A percentile compares a stretch with the other conserved stretches of the same genome.
Evolutionary conservation across 768 basidiomycete genomes (phyloP).

Genomic region (Suillus fuscotomentosus): DNA sequence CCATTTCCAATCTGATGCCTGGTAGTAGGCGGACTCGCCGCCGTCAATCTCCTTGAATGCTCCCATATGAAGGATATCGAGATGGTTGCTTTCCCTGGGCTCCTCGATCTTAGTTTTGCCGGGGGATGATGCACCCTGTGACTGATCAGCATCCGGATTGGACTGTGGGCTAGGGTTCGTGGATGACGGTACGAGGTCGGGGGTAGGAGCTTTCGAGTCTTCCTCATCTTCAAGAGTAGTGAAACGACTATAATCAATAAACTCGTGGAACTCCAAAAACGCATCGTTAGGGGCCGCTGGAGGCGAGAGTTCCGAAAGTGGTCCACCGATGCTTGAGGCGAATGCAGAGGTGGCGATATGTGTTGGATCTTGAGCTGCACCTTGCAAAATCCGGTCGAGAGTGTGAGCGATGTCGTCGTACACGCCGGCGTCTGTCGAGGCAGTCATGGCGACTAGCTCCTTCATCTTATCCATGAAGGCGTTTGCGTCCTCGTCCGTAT

Average conservation of each 20-base stretch:
- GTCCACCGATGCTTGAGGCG: conserved; percentile 28
- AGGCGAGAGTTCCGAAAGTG: conserved; percentile 32
- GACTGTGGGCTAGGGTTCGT: conserved; percentile 79
- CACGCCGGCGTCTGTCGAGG: conserved; percentile 38
- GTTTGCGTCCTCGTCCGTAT: conserved; percentile 65
- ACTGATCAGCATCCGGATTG: conserved; percentile 57
- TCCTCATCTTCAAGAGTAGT: conserved; percentile 55
- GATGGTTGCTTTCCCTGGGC: conserved; percentile 23
- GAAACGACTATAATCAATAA: conserved; percentile 69
- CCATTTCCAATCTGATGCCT: conserved; percentile 63
- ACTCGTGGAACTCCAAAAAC: conserved; percentile 54
- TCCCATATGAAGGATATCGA: conserved; percentile 56
- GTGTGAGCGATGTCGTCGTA: conserved; percentile 53
- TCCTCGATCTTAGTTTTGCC: conserved; percentile 58
- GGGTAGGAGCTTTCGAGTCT: conserved; percentile 67
- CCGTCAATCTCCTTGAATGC: conserved; percentile 72
- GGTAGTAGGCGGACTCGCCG: conserved; percentile 70
- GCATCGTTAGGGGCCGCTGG: conserved; percentile 35
- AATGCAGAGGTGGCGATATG: conserved; percentile 31
- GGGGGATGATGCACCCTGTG: conserved; percentile 40
- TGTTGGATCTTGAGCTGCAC: conserved; percentile 42
- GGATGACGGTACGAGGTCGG: conserved; percentile 69
- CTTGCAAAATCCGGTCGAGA: conserved; percentile 62
- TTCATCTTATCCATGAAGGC: conserved; percentile 64
- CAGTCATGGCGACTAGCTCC: conserved; percentile 56